These are phyloP conservation scores for Phytophthora sp. DNA, from an alignment of 352 stramenopile genomes.

Conservation along the genomic window DNA sequence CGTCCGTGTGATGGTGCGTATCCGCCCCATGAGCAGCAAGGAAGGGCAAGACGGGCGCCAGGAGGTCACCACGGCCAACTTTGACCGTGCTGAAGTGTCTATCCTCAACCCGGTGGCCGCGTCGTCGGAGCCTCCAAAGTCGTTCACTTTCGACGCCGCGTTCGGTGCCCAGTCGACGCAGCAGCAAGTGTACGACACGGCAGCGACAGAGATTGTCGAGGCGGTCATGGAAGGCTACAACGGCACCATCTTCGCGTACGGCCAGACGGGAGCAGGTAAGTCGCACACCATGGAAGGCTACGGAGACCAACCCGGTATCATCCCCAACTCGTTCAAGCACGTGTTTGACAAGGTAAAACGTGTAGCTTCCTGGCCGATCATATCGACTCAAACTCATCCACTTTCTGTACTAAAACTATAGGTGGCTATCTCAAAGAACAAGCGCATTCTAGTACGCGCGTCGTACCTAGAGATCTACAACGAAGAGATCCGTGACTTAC, in stretches of 20 bases:
- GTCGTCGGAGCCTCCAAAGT: slow-evolving; percentile 88
- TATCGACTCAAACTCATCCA: too few species aligned
- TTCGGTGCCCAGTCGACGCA: slow-evolving; percentile 94
- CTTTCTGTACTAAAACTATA: too few species aligned
- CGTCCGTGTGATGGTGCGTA: slow-evolving; percentile 96
- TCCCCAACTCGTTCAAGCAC: slow-evolving; percentile 92
- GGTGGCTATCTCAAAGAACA: slow-evolving; percentile 88
- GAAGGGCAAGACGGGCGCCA: slow-evolving; percentile 94
- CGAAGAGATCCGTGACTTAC: slow-evolving; percentile 96
- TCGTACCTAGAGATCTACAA: slow-evolving; percentile 99
- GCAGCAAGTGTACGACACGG: slow-evolving; percentile 93
- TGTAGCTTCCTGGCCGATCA: too few species aligned
- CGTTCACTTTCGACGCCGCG: slow-evolving; percentile 97
- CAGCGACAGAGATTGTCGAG: slow-evolving; percentile 91
- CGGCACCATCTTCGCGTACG: slow-evolving; percentile 92
- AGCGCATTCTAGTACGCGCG: slow-evolving; percentile 96
- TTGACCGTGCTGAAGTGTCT: slow-evolving; percentile 90
- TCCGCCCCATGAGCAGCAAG: slow-evolving; percentile 95
- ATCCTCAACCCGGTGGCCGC: slow-evolving; percentile 84
- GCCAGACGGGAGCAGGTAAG: slow-evolving; percentile 91
- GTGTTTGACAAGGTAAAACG: slow-evolving; percentile 78
- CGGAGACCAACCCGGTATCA: slow-evolving; percentile 84
- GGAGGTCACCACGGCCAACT: slow-evolving; percentile 85
- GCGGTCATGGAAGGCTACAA: slow-evolving; percentile 93
- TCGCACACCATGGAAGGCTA: slow-evolving; percentile 90